phyloP scores from a whole-genome alignment of 441 rosid species.

The Populus hybrid region DNA sequence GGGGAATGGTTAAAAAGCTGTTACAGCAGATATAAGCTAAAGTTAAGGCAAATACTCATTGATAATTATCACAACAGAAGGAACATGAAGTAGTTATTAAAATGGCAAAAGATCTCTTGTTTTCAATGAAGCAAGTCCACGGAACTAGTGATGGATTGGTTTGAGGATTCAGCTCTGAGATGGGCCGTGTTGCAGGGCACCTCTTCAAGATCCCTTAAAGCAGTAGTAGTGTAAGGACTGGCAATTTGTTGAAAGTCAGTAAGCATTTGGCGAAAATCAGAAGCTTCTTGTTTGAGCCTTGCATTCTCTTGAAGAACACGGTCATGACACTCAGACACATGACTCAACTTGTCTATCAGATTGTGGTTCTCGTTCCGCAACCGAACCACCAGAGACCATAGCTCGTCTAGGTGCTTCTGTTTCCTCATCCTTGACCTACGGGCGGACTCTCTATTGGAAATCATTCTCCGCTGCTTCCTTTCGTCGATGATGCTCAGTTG shows the following conservation, averaged over 20 bases:
- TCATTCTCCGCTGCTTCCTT: conserved; percentile 72
- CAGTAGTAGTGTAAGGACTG: conserved; percentile 38
- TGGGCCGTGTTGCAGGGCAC: conserved; percentile 43
- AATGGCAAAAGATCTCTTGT: conserved; percentile 10
- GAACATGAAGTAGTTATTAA: conserved; percentile 10
- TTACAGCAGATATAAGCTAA: conserved; percentile 29
- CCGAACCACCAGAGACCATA: conserved; percentile 43
- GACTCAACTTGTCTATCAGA: conserved; percentile 65
- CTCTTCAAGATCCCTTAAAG: conserved; percentile 44
- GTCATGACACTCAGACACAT: conserved; percentile 58
- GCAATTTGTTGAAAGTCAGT: conserved; percentile 40
- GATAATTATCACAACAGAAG: conserved; percentile 18
- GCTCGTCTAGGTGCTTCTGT: conserved; percentile 71
- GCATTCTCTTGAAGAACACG: conserved; percentile 61
- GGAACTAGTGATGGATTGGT: conserved; percentile 36
- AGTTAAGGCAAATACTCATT: conserved; percentile 17
- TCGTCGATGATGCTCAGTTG: conserved; percentile 62
- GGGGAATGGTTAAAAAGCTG: conserved; percentile 14
- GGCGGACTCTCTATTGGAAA: conserved; percentile 86
- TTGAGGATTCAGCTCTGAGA: conserved; percentile 43
- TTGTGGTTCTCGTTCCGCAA: conserved; percentile 50
- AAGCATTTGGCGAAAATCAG: conserved; percentile 68
- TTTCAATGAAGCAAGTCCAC: conserved; percentile 40
- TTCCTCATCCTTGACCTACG: conserved; percentile 87
- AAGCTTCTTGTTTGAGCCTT: conserved; percentile 75